Percentiles rank a stretch among this genome's conserved stretches.
phyloP scores from a whole-genome alignment of 139 green algal species.

The Raphidocelis subcapitata region DNA sequence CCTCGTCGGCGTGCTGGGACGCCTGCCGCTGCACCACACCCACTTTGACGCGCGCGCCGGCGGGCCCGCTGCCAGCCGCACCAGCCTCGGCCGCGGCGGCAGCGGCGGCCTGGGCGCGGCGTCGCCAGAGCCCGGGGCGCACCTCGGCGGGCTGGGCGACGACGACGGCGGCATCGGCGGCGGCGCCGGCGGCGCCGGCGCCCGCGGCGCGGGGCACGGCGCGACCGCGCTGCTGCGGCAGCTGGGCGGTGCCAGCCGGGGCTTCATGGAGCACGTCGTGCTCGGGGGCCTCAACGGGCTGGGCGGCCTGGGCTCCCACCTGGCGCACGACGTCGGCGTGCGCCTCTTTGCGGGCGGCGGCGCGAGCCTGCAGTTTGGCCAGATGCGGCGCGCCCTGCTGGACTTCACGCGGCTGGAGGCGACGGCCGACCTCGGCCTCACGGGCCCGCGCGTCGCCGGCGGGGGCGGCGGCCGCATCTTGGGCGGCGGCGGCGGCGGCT shows the following conservation, averaged over 20 bases:
- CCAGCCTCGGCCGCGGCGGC: constrained; percentile 1
- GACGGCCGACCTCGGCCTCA: constrained; percentile 41
- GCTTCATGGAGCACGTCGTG: neutral
- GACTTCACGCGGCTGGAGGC: constrained; percentile 38
- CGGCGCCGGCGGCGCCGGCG: neutral
- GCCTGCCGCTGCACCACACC: constrained; percentile 17
- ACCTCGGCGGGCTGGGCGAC: neutral
- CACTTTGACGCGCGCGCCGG: neutral
- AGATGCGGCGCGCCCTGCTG: constrained; percentile 33
- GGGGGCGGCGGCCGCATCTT: neutral
- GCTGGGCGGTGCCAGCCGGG: neutral
- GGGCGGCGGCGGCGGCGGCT: neutral
- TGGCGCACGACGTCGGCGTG: constrained; percentile 7
- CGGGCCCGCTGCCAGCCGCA: constrained; percentile 1
- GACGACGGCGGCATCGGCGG: neutral
- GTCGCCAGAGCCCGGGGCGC: neutral
- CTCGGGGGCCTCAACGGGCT: neutral
- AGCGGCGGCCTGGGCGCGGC: neutral
- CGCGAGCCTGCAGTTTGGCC: constrained; percentile 36
- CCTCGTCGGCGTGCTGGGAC: constrained; percentile 26
- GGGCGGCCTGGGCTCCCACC: constrained; percentile 12
- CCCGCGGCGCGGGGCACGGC: constrained; percentile 30
- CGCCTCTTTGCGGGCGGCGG: constrained; percentile 36
- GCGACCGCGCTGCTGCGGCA: constrained; percentile 25
- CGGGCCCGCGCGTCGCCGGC: constrained; percentile 5